phyloP scores from a whole-genome alignment of 768 basidiomycete genomes.

The Suillus ampliporus region DNA sequence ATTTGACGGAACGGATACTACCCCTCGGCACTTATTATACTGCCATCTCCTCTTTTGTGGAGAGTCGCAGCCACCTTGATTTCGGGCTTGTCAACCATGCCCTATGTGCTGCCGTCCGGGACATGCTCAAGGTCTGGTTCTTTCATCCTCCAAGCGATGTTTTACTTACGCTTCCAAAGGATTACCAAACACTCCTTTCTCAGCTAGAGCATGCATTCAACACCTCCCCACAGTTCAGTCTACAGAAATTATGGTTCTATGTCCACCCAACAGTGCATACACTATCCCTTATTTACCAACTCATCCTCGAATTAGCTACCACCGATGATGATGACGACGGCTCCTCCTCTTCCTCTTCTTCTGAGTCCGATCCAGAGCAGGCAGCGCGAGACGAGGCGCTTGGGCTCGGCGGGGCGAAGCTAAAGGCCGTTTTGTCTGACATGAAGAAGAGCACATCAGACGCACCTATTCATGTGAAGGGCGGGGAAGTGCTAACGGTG shows the following conservation, averaged over 20 bases:
- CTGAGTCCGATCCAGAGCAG: slow-evolving; percentile 68
- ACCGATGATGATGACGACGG: slow-evolving; percentile 76
- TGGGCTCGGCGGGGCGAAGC: slow-evolving; percentile 79
- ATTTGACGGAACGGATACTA: slow-evolving; percentile 87
- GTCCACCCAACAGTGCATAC: slow-evolving; percentile 95
- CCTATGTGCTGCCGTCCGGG: slow-evolving; percentile 89
- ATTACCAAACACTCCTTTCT: slow-evolving; percentile 92
- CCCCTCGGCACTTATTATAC: slow-evolving; percentile 95
- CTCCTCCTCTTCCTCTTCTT: slow-evolving; percentile 53
- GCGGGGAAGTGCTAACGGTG: slow-evolving; percentile 93
- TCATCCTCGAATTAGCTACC: slow-evolving; percentile 75
- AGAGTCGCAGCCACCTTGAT: slow-evolving; percentile 84
- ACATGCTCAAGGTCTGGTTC: slow-evolving; percentile 81
- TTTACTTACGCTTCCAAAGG: slow-evolving; percentile 32
- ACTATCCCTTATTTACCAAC: slow-evolving; percentile 86
- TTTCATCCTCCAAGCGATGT: background rate
- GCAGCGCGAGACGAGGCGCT: slow-evolving; percentile 87
- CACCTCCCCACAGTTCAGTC: slow-evolving; percentile 82
- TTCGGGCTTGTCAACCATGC: slow-evolving; percentile 96
- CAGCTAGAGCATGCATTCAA: slow-evolving; percentile 96
- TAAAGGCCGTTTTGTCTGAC: slow-evolving; percentile 82
- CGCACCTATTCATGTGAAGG: slow-evolving; percentile 79
- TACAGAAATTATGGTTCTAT: slow-evolving; percentile 98
- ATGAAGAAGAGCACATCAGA: slow-evolving; percentile 65
- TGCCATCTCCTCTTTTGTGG: slow-evolving; percentile 89